Evolutionary conservation across 75 land plant species (phyloP).

Genomic region (Adiantum capillusveneris): DNA sequence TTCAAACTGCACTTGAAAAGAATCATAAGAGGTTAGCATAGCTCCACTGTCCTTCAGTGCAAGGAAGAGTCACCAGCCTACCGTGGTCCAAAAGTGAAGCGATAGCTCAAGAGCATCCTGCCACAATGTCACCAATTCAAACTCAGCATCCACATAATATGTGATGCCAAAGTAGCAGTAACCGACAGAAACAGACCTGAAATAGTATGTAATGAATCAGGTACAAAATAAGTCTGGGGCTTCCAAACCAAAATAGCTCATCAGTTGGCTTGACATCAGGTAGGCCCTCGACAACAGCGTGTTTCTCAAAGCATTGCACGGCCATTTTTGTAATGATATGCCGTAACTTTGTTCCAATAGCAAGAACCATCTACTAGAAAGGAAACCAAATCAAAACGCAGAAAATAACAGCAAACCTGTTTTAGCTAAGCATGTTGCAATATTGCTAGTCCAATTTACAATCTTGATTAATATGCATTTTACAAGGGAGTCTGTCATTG

Average conservation of each 20-base stretch:
- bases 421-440: too few relatives aligned
- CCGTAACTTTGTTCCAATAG: constrained; percentile 85
- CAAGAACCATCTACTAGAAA: constrained; percentile 46
- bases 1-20: not conserved
- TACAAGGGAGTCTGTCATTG: too few relatives aligned
- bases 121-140: not conserved
- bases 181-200: constrained; percentile 37
- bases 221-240: constrained; percentile 52
- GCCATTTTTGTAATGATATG: constrained; percentile 64
- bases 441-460: too few relatives aligned
- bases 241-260: constrained; percentile 70
- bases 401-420: too few relatives aligned
- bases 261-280: constrained; percentile 61
- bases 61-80: constrained; percentile 13
- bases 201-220: constrained; percentile 73
- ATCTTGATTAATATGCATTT: too few relatives aligned
- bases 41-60: not conserved
- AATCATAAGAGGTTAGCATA: not conserved
- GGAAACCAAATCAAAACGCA: too few relatives aligned
- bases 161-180: not conserved
- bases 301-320: constrained; percentile 43
- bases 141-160: not conserved
- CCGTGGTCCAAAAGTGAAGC: constrained; percentile 84
- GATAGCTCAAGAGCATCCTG: constrained; percentile 91
- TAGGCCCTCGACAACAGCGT: constrained; percentile 52